Evolutionary conservation across 1,284 basidiomycete species (phyloP).

Genomic region (Marasmius fiardii): DNA sequence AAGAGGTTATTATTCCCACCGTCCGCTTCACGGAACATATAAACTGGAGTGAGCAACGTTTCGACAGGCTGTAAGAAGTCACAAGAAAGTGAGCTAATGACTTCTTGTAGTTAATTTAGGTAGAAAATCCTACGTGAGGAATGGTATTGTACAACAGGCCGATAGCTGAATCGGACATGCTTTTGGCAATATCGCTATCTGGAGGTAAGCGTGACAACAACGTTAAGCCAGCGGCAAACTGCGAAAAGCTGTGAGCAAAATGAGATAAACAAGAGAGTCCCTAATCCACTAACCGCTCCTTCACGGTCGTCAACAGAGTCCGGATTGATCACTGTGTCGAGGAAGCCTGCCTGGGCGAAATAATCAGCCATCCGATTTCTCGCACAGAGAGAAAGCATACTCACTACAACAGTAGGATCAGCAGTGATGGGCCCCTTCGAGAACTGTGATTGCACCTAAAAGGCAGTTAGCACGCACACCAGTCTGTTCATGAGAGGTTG

Average conservation of each 20-base stretch:
- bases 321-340: constrained; percentile 26
- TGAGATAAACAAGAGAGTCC: neutral
- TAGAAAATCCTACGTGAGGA: constrained; percentile 40
- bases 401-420: constrained; percentile 18
- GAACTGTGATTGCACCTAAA: constrained; percentile 16
- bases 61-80: neutral
- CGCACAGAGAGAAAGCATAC: neutral
- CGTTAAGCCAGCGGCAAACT: constrained; percentile 29
- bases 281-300: constrained; percentile 22
- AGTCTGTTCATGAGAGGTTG: neutral
- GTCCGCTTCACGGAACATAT: constrained; percentile 36
- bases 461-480: neutral
- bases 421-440: constrained; percentile 15
- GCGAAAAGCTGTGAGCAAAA: neutral
- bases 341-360: constrained; percentile 21
- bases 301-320: constrained; percentile 32
- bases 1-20: constrained; percentile 40
- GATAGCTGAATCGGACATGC: constrained; percentile 25
- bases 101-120: too few relatives aligned
- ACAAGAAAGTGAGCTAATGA: neutral
- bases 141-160: constrained; percentile 40
- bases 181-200: constrained; percentile 18
- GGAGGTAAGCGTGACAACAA: constrained; percentile 29
- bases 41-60: constrained; percentile 31
- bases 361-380: neutral